Conservation (phyloP, 192 early-diverging fungal species). For the Coemansia biformis region DNA sequence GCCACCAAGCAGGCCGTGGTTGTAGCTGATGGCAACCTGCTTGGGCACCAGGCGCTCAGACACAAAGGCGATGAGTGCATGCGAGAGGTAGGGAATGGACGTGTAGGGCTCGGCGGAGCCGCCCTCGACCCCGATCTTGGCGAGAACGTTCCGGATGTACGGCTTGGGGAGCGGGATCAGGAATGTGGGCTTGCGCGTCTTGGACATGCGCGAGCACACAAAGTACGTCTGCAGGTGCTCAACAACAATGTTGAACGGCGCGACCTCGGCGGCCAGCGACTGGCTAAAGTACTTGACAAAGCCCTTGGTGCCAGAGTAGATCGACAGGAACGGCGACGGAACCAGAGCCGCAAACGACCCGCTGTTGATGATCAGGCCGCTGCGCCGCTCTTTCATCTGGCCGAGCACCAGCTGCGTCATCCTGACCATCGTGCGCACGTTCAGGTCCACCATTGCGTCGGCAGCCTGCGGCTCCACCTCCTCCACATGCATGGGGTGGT, state of each 20-base stretch:
- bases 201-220: conserved; percentile 92
- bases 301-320: conserved; percentile 91
- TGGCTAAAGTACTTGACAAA: conserved; percentile 88
- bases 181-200: conserved; percentile 76
- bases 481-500: conserved; percentile 80
- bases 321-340: conserved; percentile 77
- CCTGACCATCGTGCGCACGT: conserved; percentile 75
- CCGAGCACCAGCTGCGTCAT: conserved; percentile 77
- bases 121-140: conserved; percentile 62
- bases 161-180: conserved; percentile 73
- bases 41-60: conserved; percentile 31
- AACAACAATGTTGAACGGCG: conserved; percentile 66
- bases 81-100: conserved; percentile 40
- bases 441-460: conserved; percentile 76
- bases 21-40: conserved; percentile 38
- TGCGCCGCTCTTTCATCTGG: conserved; percentile 69
- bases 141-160: conserved; percentile 70
- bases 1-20: conserved; percentile 30
- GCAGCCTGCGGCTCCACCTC: conserved; percentile 63
- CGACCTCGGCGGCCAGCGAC: conserved; percentile 78
- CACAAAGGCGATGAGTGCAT: conserved; percentile 42
- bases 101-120: conserved; percentile 58
- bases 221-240: conserved; percentile 95
- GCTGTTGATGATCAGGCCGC: conserved; percentile 85
- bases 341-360: conserved; percentile 86